These are phyloP conservation scores for Epichloe festucae DNA, from an alignment of 2,329 filamentous ascomycete genomes.

Conservation along the genomic window DNA sequence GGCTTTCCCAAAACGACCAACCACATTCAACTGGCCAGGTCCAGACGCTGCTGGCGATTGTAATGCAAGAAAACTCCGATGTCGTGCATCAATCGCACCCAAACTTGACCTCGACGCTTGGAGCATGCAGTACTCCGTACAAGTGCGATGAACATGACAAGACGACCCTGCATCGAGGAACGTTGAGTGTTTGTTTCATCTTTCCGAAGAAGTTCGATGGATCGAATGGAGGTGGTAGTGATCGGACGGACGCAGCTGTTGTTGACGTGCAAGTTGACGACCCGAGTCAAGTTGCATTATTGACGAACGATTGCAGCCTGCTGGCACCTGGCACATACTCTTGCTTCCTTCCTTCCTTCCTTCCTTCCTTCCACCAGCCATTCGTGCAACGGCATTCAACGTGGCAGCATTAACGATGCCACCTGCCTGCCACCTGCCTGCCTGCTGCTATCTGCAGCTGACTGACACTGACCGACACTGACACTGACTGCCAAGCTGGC, in stretches of 20 bases:
- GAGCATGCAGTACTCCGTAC: background rate
- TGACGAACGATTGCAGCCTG: background rate
- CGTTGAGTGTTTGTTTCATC: background rate
- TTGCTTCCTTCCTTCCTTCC: background rate
- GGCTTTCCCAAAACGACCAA: background rate
- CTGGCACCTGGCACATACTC: background rate
- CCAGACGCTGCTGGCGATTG: background rate
- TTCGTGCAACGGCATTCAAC: background rate
- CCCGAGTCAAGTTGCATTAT: too few relatives aligned
- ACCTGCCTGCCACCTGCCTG: background rate
- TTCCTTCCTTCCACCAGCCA: background rate
- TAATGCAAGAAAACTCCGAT: slow-evolving; percentile 1
- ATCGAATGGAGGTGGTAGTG: too few relatives aligned
- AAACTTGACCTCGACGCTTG: background rate
- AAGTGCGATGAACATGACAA: background rate
- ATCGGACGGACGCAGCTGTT: too few relatives aligned
- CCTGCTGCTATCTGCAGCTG: background rate
- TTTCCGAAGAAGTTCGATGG: too few relatives aligned
- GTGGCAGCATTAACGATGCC: background rate
- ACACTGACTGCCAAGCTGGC: background rate
- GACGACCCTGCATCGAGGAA: background rate
- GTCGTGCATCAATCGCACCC: background rate
- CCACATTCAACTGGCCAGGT: background rate
- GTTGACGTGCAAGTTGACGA: too few relatives aligned
- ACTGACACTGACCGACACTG: background rate